phyloP scores from a whole-genome alignment of 1,139 yeast species.

The Blastobotrys proliferans region DNA sequence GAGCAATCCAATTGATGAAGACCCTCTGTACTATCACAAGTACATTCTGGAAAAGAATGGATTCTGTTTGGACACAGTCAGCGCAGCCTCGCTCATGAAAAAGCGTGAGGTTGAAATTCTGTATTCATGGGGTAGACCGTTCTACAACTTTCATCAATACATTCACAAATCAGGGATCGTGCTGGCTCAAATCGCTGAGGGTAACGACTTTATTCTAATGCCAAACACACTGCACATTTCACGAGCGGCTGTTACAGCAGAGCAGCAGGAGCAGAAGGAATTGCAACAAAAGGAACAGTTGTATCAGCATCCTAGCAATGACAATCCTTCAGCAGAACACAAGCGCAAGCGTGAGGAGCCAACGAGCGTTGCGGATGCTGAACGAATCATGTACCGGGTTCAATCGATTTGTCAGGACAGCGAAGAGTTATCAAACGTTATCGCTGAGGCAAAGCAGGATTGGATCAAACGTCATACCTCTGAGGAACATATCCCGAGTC shows the following conservation, averaged over 20 bases:
- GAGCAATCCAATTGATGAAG: conserved; percentile 38
- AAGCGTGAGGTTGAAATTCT: conserved; percentile 43
- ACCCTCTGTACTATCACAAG: conserved; percentile 56
- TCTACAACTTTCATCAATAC: conserved; percentile 79
- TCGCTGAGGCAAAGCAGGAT: conserved; percentile 43
- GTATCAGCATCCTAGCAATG: neutral
- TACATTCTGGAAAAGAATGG: conserved; percentile 64
- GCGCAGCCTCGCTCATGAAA: conserved; percentile 36
- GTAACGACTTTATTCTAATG: conserved; percentile 67
- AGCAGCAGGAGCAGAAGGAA: conserved; percentile 26
- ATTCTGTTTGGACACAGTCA: conserved; percentile 77
- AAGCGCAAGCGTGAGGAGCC: neutral
- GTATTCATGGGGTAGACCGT: conserved; percentile 91
- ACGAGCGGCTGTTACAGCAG: conserved; percentile 18
- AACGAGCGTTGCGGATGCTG: conserved; percentile 38
- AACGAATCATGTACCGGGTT: conserved; percentile 66
- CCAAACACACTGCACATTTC: conserved; percentile 36
- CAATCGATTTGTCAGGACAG: conserved; percentile 57
- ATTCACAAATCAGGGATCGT: conserved; percentile 87
- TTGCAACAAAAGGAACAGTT: neutral
- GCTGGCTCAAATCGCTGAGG: conserved; percentile 79
- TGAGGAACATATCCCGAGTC: no score
- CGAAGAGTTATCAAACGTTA: conserved; percentile 46
- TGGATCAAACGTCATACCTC: conserved; percentile 8
- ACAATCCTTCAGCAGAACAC: neutral